phyloP scores from a whole-genome alignment of 805 yeast genomes.

The Barnettozyma pratensis region DNA sequence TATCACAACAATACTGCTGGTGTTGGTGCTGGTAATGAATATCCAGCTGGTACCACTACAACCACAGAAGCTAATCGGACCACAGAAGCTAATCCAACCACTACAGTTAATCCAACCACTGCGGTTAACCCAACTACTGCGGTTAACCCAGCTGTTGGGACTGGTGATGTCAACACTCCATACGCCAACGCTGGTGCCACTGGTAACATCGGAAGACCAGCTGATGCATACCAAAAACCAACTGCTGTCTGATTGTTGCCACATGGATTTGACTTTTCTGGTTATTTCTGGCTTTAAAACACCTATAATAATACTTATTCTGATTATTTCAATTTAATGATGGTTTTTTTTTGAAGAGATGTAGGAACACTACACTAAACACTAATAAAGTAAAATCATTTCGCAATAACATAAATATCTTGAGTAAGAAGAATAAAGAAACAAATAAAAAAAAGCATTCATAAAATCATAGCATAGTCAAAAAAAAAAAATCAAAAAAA shows the following conservation, averaged over 20 bases:
- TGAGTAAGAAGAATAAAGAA: too few species aligned
- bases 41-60: not conserved
- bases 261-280: too few species aligned
- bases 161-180: not conserved
- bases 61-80: not conserved
- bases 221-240: slow-evolving; percentile 1
- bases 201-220: not conserved
- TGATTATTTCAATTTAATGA: too few species aligned
- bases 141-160: not conserved
- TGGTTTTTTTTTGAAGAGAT: too few species aligned
- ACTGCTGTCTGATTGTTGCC: not conserved
- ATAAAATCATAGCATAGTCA: too few species aligned
- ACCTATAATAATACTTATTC: not conserved
- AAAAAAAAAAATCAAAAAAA: too few species aligned
- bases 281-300: not conserved
- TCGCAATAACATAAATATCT: not conserved
- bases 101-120: not conserved
- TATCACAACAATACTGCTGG: not conserved
- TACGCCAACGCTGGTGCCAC: not conserved
- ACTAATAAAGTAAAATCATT: not conserved
- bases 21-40: not conserved
- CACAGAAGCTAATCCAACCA: not conserved
- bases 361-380: too few species aligned
- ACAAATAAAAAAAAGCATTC: too few species aligned
- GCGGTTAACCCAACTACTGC: not conserved